Evolutionary conservation across 441 rosid genomes (phyloP).

Genomic region (Omphalea diandra): DNA sequence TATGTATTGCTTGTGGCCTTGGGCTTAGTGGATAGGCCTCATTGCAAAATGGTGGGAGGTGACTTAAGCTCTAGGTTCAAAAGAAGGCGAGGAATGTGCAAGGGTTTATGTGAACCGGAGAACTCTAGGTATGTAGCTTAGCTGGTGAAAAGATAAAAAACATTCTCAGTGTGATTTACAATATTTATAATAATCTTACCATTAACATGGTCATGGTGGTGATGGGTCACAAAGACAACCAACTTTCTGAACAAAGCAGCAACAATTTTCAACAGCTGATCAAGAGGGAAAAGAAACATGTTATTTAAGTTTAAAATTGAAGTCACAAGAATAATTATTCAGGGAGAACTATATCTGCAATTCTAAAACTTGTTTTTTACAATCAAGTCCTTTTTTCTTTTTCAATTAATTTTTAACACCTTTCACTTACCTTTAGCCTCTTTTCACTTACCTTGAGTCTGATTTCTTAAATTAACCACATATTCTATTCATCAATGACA

Average conservation of each 20-base stretch:
- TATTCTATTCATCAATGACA: too few species aligned
- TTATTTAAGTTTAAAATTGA: slow-evolving; percentile 18
- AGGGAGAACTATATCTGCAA: too few species aligned
- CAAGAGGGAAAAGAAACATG: slow-evolving; percentile 28
- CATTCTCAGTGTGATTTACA: neutral
- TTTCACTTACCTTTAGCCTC: too few species aligned
- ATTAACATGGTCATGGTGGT: slow-evolving; percentile 79
- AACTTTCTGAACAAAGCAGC: slow-evolving; percentile 68
- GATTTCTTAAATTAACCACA: too few species aligned
- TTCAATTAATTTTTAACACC: too few species aligned
- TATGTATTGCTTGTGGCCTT: neutral
- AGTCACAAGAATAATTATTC: slow-evolving; percentile 1
- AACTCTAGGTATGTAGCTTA: neutral
- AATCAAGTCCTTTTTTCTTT: too few species aligned
- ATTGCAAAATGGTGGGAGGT: neutral
- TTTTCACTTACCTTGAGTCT: too few species aligned
- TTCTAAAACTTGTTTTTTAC: too few species aligned
- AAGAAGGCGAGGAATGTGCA: neutral
- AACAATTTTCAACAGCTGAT: slow-evolving; percentile 67
- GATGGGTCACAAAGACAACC: slow-evolving; percentile 82
- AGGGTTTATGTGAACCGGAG: neutral
- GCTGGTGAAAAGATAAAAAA: neutral
- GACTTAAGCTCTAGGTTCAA: neutral
- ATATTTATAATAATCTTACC: slow-evolving; percentile 40
- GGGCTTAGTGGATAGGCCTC: neutral